Percentiles rank a stretch among this genome's conserved stretches.
Conservation (phyloP, 352 stramenopile genomes). For the Plasmopara viticola region DNA sequence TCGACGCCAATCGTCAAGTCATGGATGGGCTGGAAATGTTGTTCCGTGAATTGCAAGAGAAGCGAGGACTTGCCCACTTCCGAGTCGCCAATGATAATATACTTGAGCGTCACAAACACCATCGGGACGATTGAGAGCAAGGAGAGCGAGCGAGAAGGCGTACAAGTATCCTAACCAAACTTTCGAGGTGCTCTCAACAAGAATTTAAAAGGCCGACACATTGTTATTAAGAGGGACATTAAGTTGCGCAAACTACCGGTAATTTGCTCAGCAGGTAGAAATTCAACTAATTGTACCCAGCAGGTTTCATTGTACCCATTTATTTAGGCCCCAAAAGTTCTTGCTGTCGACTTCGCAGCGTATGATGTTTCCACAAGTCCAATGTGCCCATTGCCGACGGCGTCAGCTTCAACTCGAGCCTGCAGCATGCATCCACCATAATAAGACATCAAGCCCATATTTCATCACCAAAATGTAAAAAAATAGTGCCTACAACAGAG, state of each 20-base stretch:
- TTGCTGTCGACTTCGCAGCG: neutral
- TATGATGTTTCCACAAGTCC: constrained; percentile 35
- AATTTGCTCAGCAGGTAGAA: neutral
- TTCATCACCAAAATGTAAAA: neutral
- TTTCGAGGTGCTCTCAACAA: neutral
- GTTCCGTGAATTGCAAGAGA: constrained; percentile 87
- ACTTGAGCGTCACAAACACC: constrained; percentile 87
- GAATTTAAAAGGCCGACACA: too few relatives aligned
- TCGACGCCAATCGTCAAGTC: constrained; percentile 90
- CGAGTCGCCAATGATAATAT: constrained; percentile 87
- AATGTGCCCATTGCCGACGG: constrained; percentile 43
- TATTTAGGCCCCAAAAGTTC: too few relatives aligned
- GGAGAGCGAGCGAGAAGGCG: neutral
- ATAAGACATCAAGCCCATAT: neutral
- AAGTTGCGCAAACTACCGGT: neutral
- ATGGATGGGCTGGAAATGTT: constrained; percentile 86
- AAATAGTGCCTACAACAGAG: constrained; percentile 24
- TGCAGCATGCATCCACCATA: constrained; percentile 10
- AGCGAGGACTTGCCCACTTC: constrained; percentile 89
- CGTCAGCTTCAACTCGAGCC: constrained; percentile 32
- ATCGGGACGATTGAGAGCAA: constrained; percentile 20
- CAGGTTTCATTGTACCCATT: too few relatives aligned
- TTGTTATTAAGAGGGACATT: too few relatives aligned
- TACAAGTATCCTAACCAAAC: constrained; percentile 1
- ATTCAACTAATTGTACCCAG: too few relatives aligned